Evolutionary conservation across 2,329 filamentous ascomycete species (phyloP).

Genomic region (Phaeosphaeriaceae sp.): DNA sequence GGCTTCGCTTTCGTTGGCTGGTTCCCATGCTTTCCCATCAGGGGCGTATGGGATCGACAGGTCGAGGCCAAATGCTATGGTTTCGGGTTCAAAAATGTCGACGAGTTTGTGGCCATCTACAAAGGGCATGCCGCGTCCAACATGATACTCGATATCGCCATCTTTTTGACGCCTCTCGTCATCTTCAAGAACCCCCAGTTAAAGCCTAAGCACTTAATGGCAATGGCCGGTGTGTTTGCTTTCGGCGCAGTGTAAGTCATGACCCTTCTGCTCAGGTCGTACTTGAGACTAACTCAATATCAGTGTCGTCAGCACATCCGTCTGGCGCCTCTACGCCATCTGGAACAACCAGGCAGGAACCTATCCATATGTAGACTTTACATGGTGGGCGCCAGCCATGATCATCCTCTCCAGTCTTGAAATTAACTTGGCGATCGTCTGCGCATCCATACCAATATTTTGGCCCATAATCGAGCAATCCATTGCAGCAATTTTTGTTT

Average conservation of each 20-base stretch:
- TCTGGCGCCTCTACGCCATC: slow-evolving; percentile 42
- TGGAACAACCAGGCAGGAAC: slow-evolving; percentile 34
- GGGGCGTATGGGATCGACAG: slow-evolving; percentile 30
- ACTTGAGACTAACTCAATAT: slow-evolving; percentile 9
- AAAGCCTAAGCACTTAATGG: slow-evolving; percentile 33
- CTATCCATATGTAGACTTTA: slow-evolving; percentile 41
- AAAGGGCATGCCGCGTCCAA: slow-evolving; percentile 38
- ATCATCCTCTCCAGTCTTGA: slow-evolving; percentile 41
- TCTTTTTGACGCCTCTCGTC: slow-evolving; percentile 40
- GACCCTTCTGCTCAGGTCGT: not conserved
- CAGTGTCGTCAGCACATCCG: slow-evolving; percentile 39
- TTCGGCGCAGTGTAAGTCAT: slow-evolving; percentile 41
- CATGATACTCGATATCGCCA: slow-evolving; percentile 44
- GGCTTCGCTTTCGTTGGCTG: slow-evolving; percentile 37
- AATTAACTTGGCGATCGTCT: slow-evolving; percentile 42
- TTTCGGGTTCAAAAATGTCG: slow-evolving; percentile 26
- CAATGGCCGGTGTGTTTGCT: slow-evolving; percentile 39
- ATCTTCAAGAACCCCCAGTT: slow-evolving; percentile 37
- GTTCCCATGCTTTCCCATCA: slow-evolving; percentile 40
- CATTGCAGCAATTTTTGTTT: slow-evolving; percentile 39
- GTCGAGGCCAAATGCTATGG: slow-evolving; percentile 36
- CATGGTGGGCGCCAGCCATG: slow-evolving; percentile 35
- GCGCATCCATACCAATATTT: slow-evolving; percentile 46
- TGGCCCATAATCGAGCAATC: slow-evolving; percentile 41
- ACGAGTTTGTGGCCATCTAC: slow-evolving; percentile 33